Conservation (phyloP, 2,329 filamentous ascomycete genomes). For the Chaetomiaceae sp. region DNA sequence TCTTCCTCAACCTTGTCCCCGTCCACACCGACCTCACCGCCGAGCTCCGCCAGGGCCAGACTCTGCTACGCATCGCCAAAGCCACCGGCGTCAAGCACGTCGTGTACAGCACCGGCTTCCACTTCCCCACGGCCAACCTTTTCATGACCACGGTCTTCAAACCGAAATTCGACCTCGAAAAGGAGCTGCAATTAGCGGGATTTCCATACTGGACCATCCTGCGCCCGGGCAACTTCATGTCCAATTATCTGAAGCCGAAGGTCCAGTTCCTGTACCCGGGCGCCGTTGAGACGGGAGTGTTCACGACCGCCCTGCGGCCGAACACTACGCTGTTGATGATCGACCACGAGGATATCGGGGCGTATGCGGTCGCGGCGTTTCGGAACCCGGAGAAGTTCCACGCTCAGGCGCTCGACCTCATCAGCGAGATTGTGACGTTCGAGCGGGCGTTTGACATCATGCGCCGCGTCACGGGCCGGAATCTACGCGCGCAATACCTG, state of each 20-base stretch:
- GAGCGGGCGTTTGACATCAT: conserved; percentile 4
- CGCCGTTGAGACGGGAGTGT: conserved; percentile 36
- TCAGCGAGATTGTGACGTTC: conserved; percentile 7
- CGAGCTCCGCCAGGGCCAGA: conserved; percentile 31
- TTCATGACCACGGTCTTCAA: neutral
- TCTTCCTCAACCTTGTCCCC: conserved; percentile 35
- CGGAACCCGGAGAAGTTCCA: conserved; percentile 16
- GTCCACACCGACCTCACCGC: conserved; percentile 30
- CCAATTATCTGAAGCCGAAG: conserved; percentile 44
- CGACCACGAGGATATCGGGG: conserved; percentile 45
- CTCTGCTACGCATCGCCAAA: conserved; percentile 36
- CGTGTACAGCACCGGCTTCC: conserved; percentile 36
- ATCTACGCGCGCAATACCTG: conserved; percentile 5
- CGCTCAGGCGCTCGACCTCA: conserved; percentile 8
- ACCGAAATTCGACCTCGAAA: conserved; percentile 42
- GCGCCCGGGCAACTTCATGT: conserved; percentile 48
- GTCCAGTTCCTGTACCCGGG: conserved; percentile 36
- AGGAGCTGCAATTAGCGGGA: conserved; percentile 32
- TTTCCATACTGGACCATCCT: conserved; percentile 46
- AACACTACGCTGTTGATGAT: conserved; percentile 40
- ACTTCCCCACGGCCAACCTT: neutral
- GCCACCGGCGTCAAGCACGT: conserved; percentile 36
- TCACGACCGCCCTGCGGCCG: conserved; percentile 33
- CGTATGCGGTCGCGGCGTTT: conserved; percentile 41
- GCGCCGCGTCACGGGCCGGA: neutral